Evolutionary conservation across 768 basidiomycete genomes (phyloP).

Genomic region (Boletus bicolor): DNA sequence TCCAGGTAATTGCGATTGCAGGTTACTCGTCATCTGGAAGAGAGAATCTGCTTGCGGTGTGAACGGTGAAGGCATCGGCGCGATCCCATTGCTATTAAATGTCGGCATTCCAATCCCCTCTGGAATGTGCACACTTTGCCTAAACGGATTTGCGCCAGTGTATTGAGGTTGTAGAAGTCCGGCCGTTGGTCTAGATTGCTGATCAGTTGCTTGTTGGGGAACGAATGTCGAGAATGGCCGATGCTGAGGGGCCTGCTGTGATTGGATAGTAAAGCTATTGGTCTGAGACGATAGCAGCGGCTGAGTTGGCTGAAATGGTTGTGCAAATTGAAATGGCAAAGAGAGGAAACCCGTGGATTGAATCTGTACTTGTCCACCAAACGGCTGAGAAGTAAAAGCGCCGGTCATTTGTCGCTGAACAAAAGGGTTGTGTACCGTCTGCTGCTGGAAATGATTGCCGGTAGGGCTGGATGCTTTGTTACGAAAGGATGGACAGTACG

Average conservation of each 20-base stretch:
- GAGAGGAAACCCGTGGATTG: constrained; percentile 59
- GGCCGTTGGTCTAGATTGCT: constrained; percentile 38
- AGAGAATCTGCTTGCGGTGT: constrained; percentile 6
- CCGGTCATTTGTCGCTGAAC: constrained; percentile 52
- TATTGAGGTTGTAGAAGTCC: constrained; percentile 50
- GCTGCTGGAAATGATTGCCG: constrained; percentile 52
- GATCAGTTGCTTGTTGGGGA: constrained; percentile 51
- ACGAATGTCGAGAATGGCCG: constrained; percentile 55
- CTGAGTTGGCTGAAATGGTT: constrained; percentile 18
- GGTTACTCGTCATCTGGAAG: constrained; percentile 9
- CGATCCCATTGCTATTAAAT: constrained; percentile 34
- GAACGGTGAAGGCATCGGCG: constrained; percentile 8
- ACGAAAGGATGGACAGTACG: constrained; percentile 3
- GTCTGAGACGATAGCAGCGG: constrained; percentile 6
- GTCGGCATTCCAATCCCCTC: constrained; percentile 58
- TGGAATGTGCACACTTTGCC: constrained; percentile 70
- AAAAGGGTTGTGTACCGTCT: constrained; percentile 75
- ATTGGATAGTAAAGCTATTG: constrained; percentile 33
- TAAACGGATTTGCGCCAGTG: constrained; percentile 78
- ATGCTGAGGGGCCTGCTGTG: constrained; percentile 40
- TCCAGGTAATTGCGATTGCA: constrained; percentile 15
- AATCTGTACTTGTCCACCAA: constrained; percentile 41
- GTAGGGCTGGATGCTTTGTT: constrained; percentile 40
- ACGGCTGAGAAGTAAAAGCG: constrained; percentile 42
- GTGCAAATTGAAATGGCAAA: constrained; percentile 38